phyloP scores from a whole-genome alignment of 2,329 filamentous ascomycete genomes.

The Calycina herbarum region DNA sequence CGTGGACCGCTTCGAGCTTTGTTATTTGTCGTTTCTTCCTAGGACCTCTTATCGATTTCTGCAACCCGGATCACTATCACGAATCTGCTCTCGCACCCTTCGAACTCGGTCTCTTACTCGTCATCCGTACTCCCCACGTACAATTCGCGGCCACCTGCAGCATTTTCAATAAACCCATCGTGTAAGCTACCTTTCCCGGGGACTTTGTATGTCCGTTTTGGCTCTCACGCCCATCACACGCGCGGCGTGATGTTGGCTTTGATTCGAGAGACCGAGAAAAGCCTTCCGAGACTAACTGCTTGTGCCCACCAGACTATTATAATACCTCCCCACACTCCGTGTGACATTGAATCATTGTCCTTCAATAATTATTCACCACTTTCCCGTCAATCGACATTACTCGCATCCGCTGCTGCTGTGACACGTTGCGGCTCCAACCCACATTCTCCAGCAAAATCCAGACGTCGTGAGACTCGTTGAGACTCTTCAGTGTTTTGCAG shows the following conservation, averaged over 20 bases:
- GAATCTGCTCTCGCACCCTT: slow-evolving; percentile 19
- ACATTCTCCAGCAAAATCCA: background rate
- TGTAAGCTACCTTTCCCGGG: slow-evolving; percentile 20
- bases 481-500: background rate
- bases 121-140: slow-evolving; percentile 9
- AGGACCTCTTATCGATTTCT: slow-evolving; percentile 11
- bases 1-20: slow-evolving; percentile 13
- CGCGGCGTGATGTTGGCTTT: background rate
- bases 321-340: background rate
- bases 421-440: slow-evolving; percentile 1
- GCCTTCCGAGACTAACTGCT: background rate
- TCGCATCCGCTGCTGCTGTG: background rate
- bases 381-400: background rate
- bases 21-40: slow-evolving; percentile 1
- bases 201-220: slow-evolving; percentile 8
- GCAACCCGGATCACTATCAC: slow-evolving; percentile 17
- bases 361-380: background rate
- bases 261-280: background rate
- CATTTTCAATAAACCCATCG: slow-evolving; percentile 18
- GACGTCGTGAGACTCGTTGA: background rate
- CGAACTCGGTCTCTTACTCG: slow-evolving; percentile 14
- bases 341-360: background rate
- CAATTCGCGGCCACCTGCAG: slow-evolving; percentile 19
- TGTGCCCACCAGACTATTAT: slow-evolving; percentile 1
- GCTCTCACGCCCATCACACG: background rate